phyloP scores from a whole-genome alignment of 2,329 filamentous ascomycete genomes.

The Fusarium pseudocircinatum region DNA sequence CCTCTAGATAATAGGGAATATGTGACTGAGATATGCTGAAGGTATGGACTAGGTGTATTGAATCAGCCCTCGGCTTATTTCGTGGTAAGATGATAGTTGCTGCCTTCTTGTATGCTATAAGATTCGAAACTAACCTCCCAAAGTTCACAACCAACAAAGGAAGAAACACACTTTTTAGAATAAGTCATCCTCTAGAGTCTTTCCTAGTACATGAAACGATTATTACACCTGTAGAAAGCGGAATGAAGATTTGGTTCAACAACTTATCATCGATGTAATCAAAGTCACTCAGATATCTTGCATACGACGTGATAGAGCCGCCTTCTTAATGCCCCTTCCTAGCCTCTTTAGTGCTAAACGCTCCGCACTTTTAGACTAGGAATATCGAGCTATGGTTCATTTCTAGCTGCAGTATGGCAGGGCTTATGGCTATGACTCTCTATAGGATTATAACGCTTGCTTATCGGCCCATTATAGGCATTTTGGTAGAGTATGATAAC shows the following conservation, averaged over 20 bases:
- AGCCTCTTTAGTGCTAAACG: not conserved
- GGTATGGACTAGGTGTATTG: not conserved
- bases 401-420: not conserved
- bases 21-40: not conserved
- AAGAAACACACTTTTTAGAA: not conserved
- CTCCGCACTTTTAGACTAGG: not conserved
- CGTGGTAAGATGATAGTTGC: not conserved
- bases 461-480: fast-evolving
- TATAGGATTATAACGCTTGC: not conserved
- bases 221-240: not conserved
- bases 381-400: not conserved
- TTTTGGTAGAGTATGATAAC: fast-evolving
- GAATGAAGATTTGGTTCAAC: not conserved
- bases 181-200: not conserved
- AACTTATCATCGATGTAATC: not conserved
- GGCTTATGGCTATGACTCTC: not conserved
- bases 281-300: not conserved
- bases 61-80: not conserved
- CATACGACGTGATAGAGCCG: not conserved
- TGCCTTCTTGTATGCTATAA: fast-evolving
- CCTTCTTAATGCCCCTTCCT: not conserved
- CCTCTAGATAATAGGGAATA: not conserved
- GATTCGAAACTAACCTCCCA: fast-evolving
- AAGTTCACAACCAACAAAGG: not conserved
- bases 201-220: not conserved